phyloP scores from a whole-genome alignment of 2,329 filamentous ascomycete species.

The Alternaria burnsii region DNA sequence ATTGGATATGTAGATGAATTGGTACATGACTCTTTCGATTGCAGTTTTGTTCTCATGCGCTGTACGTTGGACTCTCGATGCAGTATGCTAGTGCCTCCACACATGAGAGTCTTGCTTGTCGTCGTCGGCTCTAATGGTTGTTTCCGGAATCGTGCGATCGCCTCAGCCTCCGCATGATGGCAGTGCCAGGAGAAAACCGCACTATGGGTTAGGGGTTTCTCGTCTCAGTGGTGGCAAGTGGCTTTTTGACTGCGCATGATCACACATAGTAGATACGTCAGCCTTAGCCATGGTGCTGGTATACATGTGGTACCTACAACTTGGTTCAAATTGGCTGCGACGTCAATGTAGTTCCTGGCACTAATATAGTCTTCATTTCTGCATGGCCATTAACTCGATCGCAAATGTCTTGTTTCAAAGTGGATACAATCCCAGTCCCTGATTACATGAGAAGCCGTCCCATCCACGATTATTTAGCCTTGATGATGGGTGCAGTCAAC shows the following conservation, averaged over 20 bases:
- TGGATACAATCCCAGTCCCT: background rate
- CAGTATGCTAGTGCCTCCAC: background rate
- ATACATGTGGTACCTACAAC: background rate
- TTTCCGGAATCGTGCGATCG: background rate
- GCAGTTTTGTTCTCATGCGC: background rate
- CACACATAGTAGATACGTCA: background rate
- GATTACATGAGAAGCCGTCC: too few species aligned
- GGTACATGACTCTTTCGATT: background rate
- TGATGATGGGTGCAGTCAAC: background rate
- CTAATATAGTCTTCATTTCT: background rate
- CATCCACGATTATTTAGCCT: background rate
- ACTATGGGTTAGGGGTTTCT: background rate
- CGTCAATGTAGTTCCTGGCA: background rate
- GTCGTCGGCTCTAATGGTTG: background rate
- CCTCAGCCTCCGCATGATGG: background rate
- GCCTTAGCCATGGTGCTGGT: background rate
- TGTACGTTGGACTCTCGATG: background rate
- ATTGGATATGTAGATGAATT: slow-evolving; percentile 1
- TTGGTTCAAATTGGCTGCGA: background rate
- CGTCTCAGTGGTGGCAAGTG: background rate
- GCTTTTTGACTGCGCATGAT: background rate
- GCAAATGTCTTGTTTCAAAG: background rate
- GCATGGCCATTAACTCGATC: background rate
- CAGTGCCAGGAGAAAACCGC: background rate
- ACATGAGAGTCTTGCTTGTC: background rate